A percentile compares a stretch with the other conserved stretches of the same genome.
phyloP scores from a whole-genome alignment of 257 asterid species.

The Solanum microdontum region DNA sequence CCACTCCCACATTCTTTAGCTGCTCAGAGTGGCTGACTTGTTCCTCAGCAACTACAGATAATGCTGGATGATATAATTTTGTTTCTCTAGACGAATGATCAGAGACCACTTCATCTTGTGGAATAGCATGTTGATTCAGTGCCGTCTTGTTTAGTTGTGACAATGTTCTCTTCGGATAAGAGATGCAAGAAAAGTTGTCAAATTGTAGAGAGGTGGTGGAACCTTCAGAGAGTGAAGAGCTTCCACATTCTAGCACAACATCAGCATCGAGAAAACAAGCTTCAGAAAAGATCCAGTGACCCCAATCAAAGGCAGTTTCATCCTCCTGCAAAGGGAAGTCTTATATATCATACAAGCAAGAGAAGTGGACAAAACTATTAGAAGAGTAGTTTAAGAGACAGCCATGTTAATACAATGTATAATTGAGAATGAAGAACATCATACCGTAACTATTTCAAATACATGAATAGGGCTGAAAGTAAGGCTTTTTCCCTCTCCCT shows the following conservation, averaged over 20 bases:
- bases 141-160: slow-evolving; percentile 15
- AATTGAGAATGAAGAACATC: background rate
- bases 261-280: slow-evolving; percentile 9
- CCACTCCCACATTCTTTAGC: slow-evolving; percentile 18
- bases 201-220: slow-evolving; percentile 47
- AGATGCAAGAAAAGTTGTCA: slow-evolving; percentile 29
- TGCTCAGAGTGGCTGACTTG: slow-evolving; percentile 7
- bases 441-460: slow-evolving; percentile 60
- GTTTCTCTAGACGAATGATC: slow-evolving; percentile 6
- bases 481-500: slow-evolving; percentile 42
- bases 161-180: slow-evolving; percentile 17
- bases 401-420: background rate
- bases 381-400: background rate
- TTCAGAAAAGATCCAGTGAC: slow-evolving; percentile 58
- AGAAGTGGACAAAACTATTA: background rate
- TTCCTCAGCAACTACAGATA: slow-evolving; percentile 16
- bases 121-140: slow-evolving; percentile 10
- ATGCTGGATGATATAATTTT: background rate
- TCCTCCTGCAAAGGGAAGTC: slow-evolving; percentile 44
- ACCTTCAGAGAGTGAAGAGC: slow-evolving; percentile 37
- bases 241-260: slow-evolving; percentile 25
- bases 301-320: slow-evolving; percentile 49
- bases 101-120: slow-evolving; percentile 18
- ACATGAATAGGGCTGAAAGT: slow-evolving; percentile 70
- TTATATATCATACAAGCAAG: background rate